phyloP scores from a whole-genome alignment of 1,284 basidiomycete genomes.

The Porphyrellus sp. region DNA sequence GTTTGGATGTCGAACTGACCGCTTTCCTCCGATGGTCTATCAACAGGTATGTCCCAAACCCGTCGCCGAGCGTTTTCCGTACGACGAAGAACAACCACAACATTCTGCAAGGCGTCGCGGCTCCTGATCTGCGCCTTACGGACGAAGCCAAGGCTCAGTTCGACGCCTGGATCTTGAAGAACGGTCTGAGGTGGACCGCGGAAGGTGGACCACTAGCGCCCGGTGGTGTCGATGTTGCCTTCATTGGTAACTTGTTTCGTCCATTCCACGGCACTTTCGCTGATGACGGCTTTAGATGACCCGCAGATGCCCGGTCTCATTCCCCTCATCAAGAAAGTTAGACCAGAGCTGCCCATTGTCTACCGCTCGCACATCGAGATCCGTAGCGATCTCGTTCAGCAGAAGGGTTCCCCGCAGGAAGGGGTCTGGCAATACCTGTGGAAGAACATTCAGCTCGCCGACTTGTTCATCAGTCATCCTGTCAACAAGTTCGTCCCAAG shows the following conservation, averaged over 20 bases:
- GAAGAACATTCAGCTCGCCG: conserved; percentile 82
- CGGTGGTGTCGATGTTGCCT: conserved; percentile 79
- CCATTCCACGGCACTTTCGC: not conserved
- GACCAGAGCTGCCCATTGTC: conserved; percentile 78
- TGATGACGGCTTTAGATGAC: conserved; percentile 51
- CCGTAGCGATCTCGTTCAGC: conserved; percentile 72
- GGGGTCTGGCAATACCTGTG: conserved; percentile 89
- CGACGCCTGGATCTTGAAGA: conserved; percentile 86
- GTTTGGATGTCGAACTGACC: conserved; percentile 4
- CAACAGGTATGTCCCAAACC: conserved; percentile 82
- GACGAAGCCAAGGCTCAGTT: conserved; percentile 75
- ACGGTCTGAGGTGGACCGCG: conserved; percentile 74
- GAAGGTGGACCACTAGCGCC: conserved; percentile 75
- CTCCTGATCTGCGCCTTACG: conserved; percentile 69
- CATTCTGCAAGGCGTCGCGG: conserved; percentile 81
- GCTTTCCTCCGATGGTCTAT: not conserved
- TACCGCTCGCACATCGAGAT: conserved; percentile 92
- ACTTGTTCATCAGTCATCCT: conserved; percentile 88
- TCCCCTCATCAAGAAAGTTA: conserved; percentile 77
- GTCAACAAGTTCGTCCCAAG: conserved; percentile 86
- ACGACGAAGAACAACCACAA: conserved; percentile 93
- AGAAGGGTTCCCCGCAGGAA: conserved; percentile 74
- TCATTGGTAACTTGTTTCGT: conserved; percentile 58
- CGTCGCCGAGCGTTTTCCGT: conserved; percentile 81
- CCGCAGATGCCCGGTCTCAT: conserved; percentile 86